Evolutionary conservation across 371 early-diverging fungal genomes (phyloP).

Genomic region (Mucor saturninus): DNA sequence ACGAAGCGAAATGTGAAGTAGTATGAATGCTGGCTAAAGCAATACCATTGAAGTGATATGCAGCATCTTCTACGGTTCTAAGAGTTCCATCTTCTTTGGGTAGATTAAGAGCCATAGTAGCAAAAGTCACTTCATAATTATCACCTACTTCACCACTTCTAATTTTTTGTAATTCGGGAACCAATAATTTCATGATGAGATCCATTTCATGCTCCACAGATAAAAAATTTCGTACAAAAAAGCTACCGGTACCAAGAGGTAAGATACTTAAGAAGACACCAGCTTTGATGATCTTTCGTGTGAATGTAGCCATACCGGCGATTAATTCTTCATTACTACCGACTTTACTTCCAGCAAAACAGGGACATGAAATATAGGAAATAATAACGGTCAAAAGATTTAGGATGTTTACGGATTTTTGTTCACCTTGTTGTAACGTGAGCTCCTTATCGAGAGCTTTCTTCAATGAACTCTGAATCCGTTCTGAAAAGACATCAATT

Average conservation of each 20-base stretch:
- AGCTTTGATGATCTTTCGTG: slow-evolving; percentile 39
- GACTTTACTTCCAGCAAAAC: slow-evolving; percentile 40
- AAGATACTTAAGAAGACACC: slow-evolving; percentile 27
- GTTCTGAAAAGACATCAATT: slow-evolving; percentile 37
- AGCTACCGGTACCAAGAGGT: slow-evolving; percentile 32
- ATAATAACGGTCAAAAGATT: slow-evolving; percentile 25
- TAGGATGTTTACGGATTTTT: slow-evolving; percentile 15
- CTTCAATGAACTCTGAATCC: slow-evolving; percentile 32
- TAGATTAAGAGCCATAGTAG: slow-evolving; percentile 32
- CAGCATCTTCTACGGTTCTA: slow-evolving; percentile 32
- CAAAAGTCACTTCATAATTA: slow-evolving; percentile 30
- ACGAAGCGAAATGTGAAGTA: slow-evolving; percentile 40
- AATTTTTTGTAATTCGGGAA: slow-evolving; percentile 31
- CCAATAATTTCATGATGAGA: slow-evolving; percentile 34
- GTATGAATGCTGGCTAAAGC: slow-evolving; percentile 51
- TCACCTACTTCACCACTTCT: slow-evolving; percentile 19
- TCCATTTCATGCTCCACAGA: slow-evolving; percentile 43
- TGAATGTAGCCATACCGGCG: slow-evolving; percentile 35
- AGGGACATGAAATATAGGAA: slow-evolving; percentile 35
- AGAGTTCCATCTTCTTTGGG: slow-evolving; percentile 33
- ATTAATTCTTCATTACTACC: slow-evolving; percentile 30
- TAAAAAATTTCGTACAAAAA: slow-evolving; percentile 27
- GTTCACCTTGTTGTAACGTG: slow-evolving; percentile 27
- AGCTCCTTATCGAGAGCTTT: slow-evolving; percentile 22
- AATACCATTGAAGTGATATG: slow-evolving; percentile 40